Evolutionary conservation across 1,284 basidiomycete species (phyloP).

Genomic region (Ceratobasidium sp.): DNA sequence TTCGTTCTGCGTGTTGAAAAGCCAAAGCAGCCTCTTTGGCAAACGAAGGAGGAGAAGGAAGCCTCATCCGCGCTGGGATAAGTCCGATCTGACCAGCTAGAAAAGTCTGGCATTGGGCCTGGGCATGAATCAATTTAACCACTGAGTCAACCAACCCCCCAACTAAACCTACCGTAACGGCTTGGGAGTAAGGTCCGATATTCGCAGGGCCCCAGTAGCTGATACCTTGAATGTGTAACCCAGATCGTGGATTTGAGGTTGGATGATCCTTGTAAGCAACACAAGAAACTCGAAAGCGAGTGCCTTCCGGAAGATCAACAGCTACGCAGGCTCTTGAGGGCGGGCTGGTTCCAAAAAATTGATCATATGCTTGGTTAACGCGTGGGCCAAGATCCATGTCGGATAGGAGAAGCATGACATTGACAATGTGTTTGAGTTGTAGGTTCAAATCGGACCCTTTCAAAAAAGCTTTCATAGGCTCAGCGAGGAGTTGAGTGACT

Average conservation of each 20-base stretch:
- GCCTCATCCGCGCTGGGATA: constrained; percentile 70
- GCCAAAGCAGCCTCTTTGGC: constrained; percentile 72
- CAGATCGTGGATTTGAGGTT: constrained; percentile 59
- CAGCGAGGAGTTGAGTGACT: neutral
- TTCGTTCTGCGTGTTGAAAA: constrained; percentile 79
- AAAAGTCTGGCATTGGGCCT: constrained; percentile 77
- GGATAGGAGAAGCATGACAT: constrained; percentile 84
- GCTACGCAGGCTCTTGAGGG: constrained; percentile 92
- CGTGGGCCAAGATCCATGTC: constrained; percentile 76
- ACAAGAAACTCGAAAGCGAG: constrained; percentile 75
- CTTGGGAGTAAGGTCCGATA: constrained; percentile 98
- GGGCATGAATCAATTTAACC: constrained; percentile 32
- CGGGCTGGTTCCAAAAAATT: constrained; percentile 87
- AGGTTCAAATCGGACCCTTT: neutral
- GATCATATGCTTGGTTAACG: constrained; percentile 78
- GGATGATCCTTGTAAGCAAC: constrained; percentile 60
- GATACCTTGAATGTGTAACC: constrained; percentile 90
- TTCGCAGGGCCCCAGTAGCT: constrained; percentile 99
- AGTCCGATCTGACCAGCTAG: constrained; percentile 96
- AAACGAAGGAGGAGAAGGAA: constrained; percentile 68
- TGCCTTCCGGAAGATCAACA: constrained; percentile 65
- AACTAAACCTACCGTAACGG: constrained; percentile 68
- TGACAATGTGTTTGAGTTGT: constrained; percentile 60
- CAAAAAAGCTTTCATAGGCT: neutral
- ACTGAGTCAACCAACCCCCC: neutral